Percentiles rank a stretch among this genome's conserved stretches.
phyloP scores from a whole-genome alignment of 1,284 basidiomycete species.

The Cryptococcus floricola region DNA sequence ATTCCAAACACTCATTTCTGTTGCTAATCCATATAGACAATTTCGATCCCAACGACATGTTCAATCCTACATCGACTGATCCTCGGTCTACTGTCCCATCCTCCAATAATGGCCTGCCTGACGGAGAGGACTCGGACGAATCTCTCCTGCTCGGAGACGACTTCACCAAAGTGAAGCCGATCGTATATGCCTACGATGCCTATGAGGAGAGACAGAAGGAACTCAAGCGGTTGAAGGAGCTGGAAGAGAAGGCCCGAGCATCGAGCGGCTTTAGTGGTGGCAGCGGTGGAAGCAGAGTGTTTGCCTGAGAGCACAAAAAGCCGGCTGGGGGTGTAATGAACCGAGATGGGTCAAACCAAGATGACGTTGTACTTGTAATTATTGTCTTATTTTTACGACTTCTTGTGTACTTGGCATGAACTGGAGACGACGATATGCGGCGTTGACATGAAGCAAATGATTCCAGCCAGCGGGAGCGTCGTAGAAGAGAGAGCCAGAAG shows the following conservation, averaged over 20 bases:
- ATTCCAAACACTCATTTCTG: background rate
- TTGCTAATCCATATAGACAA: constrained; percentile 14
- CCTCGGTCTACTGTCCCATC: constrained; percentile 5
- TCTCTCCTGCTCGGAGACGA: constrained; percentile 28
- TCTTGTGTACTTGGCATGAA: too few species aligned
- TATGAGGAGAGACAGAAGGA: constrained; percentile 40
- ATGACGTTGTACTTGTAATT: background rate
- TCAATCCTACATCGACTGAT: constrained; percentile 14
- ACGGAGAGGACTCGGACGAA: constrained; percentile 20
- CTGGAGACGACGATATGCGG: too few species aligned
- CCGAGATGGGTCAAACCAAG: background rate
- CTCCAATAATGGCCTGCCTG: background rate
- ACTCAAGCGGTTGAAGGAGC: constrained; percentile 14
- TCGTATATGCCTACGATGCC: constrained; percentile 48
- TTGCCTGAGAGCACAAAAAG: too few species aligned
- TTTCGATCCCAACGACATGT: constrained; percentile 48
- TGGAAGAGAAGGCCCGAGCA: constrained; percentile 4
- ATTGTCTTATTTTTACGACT: too few species aligned
- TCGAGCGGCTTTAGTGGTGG: background rate
- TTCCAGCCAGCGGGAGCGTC: too few species aligned
- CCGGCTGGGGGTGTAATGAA: too few species aligned
- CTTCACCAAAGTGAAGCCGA: constrained; percentile 29
- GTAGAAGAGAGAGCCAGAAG: too few species aligned
- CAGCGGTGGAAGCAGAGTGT: constrained; percentile 1
- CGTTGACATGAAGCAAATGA: too few species aligned